Percentiles rank a stretch among this genome's conserved stretches.
These are phyloP conservation scores for Cynara cardunculus DNA, from an alignment of 129 eudicot species.

Conservation along the genomic window DNA sequence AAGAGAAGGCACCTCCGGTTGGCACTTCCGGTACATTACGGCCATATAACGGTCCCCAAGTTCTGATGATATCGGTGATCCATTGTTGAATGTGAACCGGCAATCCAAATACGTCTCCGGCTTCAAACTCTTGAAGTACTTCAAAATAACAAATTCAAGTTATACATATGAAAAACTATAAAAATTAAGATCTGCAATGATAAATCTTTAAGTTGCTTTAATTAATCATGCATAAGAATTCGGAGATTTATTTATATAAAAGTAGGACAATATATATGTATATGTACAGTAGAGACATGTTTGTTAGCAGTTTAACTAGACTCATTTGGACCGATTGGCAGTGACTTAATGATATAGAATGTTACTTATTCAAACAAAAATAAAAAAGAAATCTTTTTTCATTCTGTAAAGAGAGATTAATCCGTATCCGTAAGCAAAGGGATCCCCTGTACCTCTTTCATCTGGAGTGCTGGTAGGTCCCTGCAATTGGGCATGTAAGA, in stretches of 20 bases:
- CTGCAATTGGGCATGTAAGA: slow-evolving; percentile 51
- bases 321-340: too few relatives aligned
- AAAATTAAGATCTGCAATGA: neutral
- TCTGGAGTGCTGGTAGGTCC: slow-evolving; percentile 40
- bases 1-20: slow-evolving; percentile 37
- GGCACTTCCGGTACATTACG: slow-evolving; percentile 36
- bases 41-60: slow-evolving; percentile 40
- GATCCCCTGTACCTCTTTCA: too few relatives aligned
- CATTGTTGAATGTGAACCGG: slow-evolving; percentile 27
- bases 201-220: neutral
- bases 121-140: slow-evolving; percentile 41
- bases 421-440: too few relatives aligned
- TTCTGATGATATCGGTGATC: slow-evolving; percentile 22
- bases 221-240: too few relatives aligned
- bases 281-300: too few relatives aligned
- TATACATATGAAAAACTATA: neutral
- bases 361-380: too few relatives aligned
- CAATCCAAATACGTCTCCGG: slow-evolving; percentile 36
- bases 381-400: too few relatives aligned
- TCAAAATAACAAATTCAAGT: neutral
- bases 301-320: too few relatives aligned
- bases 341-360: too few relatives aligned
- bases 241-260: neutral
- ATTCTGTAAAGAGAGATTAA: too few relatives aligned
- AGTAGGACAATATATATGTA: neutral